Base-by-base conservation (phyloP, 2,329 filamentous ascomycete genomes). In the Alternaria sp. region DNA sequence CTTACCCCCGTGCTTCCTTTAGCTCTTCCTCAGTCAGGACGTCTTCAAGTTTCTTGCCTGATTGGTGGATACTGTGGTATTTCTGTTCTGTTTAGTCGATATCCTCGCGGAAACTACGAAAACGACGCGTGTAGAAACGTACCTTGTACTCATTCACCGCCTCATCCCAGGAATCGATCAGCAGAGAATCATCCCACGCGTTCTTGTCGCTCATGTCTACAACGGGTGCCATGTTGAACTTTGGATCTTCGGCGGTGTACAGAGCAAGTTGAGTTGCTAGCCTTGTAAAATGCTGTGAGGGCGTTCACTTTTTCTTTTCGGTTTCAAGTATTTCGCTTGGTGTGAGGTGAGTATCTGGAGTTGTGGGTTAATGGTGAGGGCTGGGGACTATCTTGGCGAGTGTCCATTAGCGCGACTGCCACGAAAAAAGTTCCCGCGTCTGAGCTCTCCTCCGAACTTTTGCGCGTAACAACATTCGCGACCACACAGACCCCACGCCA, bases 101-200 rank as follows among this genome's bases (percentile, higher is more conserved):
- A 21, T 46, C 21, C 50, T 46, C 23, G 12, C n/a, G 37, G 15
- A 25, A 10, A 45, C 14, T 14, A 9, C n/a, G 20, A 8, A 18
- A n/a, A 23, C 26, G 14, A n/a, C 12, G 30, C 28, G 2, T 26
- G 51, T n/a, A n/a, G 18, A 44, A 44, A 28, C 63, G 9, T 41
- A 79, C 79, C 63, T 78, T 74, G 63, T 81, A 81, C 61, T 81
- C 79, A 15, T 71, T 70, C 44, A 79, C 65, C 8, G 77, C 78
- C 23, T 74, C 71, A 12, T 80, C 71, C 79, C 79, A 80, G 3
- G 74, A 75, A 45, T 75, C 65, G 45, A 77, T 69, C 61, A 79
- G 61, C 41, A 75, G 74, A 33, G 75, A 75, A 71, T 81, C 79
- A 68, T 81, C 79, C 79, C 76, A 80, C n/a, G 73, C 74, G 60